These are phyloP conservation scores for Pseudonectria buxi DNA, from an alignment of 2,329 filamentous ascomycete species.

Conservation along the genomic window DNA sequence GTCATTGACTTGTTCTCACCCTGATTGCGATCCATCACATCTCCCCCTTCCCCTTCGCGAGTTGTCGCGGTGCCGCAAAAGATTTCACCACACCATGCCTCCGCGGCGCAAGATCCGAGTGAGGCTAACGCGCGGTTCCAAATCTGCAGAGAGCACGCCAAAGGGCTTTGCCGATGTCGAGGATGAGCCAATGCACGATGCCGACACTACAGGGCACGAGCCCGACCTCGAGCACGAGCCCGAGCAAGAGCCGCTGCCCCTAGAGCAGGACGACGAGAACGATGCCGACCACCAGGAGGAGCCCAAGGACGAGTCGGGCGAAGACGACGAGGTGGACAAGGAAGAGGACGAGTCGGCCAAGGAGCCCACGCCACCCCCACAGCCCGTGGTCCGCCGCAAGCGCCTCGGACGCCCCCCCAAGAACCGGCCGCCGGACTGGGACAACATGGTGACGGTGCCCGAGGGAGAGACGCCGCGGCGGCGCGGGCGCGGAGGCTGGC, in stretches of 20 bases:
- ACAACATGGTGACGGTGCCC: conserved; percentile 52
- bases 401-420: conserved; percentile 82
- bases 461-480: conserved; percentile 54
- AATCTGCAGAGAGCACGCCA: conserved; percentile 34
- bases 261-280: conserved; percentile 26
- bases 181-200: conserved; percentile 27
- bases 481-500: conserved; percentile 65
- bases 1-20: no score
- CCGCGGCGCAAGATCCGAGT: conserved; percentile 24
- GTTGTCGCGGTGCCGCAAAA: no score
- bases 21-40: no score
- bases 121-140: conserved; percentile 26
- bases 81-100: conserved; percentile 18
- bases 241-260: conserved; percentile 34
- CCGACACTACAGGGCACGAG: conserved; percentile 32
- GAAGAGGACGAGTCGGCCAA: conserved; percentile 37
- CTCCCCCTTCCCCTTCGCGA: no score
- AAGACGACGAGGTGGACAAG: conserved; percentile 31
- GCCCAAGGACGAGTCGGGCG: conserved; percentile 44
- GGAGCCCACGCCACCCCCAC: conserved; percentile 50
- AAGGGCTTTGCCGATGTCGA: conserved; percentile 35
- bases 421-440: conserved; percentile 75
- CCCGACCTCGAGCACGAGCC: no score
- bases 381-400: conserved; percentile 62
- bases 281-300: conserved; percentile 44